These are phyloP conservation scores for Trametes sanguinea DNA, from an alignment of 768 basidiomycete genomes.

Conservation along the genomic window DNA sequence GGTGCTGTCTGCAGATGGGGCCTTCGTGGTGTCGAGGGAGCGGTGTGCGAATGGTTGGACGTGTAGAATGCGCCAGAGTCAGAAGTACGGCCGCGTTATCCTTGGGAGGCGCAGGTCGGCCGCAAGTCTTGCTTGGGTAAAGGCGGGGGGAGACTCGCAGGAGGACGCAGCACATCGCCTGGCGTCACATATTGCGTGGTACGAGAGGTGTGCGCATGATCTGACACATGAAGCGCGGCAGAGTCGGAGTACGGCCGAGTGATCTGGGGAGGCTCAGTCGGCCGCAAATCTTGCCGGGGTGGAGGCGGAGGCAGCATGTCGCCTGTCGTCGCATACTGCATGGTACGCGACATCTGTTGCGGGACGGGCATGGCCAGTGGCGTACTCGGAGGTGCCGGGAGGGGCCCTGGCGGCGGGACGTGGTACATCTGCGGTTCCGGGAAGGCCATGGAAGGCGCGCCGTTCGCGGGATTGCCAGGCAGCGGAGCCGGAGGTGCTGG, in stretches of 20 bases:
- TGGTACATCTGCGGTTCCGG: conserved; percentile 3
- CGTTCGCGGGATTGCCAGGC: not conserved
- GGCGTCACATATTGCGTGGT: conserved; percentile 40
- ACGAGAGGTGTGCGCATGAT: conserved; percentile 29
- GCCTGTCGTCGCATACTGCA: conserved; percentile 37
- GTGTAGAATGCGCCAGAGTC: conserved; percentile 23
- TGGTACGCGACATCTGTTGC: conserved; percentile 36
- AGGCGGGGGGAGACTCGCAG: conserved; percentile 1
- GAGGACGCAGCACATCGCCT: conserved; percentile 4
- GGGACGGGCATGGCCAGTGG: conserved; percentile 37
- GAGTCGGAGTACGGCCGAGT: no score
- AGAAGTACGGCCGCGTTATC: conserved; percentile 39
- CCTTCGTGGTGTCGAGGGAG: conserved; percentile 14
- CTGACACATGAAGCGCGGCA: no score
- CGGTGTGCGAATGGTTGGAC: not conserved
- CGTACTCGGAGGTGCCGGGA: conserved; percentile 29
- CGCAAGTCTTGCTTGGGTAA: conserved; percentile 11
- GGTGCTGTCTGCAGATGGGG: conserved; percentile 18
- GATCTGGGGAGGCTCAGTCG: no score
- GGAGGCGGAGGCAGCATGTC: conserved; percentile 11
- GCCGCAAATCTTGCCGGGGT: conserved; percentile 5
- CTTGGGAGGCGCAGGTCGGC: conserved; percentile 9
- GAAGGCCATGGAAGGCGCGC: not conserved
- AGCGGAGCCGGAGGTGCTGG: not conserved
- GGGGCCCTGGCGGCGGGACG: conserved; percentile 20